Conservation (phyloP, 2,329 filamentous ascomycete genomes). For the Neoarthrinium moseri region DNA sequence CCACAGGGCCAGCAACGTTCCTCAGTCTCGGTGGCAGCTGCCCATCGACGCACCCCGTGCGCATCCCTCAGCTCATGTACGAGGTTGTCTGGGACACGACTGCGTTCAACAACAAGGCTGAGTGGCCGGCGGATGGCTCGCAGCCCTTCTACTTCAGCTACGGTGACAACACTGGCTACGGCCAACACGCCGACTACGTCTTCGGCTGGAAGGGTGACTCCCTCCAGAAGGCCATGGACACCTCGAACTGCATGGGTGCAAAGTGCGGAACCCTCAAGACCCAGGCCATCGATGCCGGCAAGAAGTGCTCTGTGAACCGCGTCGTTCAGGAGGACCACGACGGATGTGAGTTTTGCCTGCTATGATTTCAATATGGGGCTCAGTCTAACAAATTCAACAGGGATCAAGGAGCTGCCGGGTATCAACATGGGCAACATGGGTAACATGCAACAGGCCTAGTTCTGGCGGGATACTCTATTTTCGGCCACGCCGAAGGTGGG, state of each 20-base stretch:
- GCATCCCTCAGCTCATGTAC: constrained; percentile 59
- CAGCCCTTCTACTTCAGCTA: constrained; percentile 30
- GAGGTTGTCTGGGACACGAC: constrained; percentile 53
- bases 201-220: constrained; percentile 36
- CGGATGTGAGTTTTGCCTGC: neutral
- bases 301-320: constrained; percentile 23
- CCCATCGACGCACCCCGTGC: constrained; percentile 48
- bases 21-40: constrained; percentile 41
- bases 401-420: constrained; percentile 1
- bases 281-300: constrained; percentile 26
- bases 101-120: constrained; percentile 22
- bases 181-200: constrained; percentile 36
- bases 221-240: constrained; percentile 33
- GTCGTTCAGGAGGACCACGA: constrained; percentile 2
- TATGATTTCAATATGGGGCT: neutral
- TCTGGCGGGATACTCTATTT: no score
- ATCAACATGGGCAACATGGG: neutral
- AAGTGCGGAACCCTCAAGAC: constrained; percentile 27
- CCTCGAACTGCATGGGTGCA: constrained; percentile 29
- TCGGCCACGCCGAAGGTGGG: no score
- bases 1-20: constrained; percentile 12
- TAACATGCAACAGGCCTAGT: neutral
- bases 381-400: neutral
- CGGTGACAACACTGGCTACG: constrained; percentile 32
- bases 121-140: constrained; percentile 29